Evolutionary conservation across 2,329 filamentous ascomycete genomes (phyloP).

Genomic region (Aspergillus quadricinctus): DNA sequence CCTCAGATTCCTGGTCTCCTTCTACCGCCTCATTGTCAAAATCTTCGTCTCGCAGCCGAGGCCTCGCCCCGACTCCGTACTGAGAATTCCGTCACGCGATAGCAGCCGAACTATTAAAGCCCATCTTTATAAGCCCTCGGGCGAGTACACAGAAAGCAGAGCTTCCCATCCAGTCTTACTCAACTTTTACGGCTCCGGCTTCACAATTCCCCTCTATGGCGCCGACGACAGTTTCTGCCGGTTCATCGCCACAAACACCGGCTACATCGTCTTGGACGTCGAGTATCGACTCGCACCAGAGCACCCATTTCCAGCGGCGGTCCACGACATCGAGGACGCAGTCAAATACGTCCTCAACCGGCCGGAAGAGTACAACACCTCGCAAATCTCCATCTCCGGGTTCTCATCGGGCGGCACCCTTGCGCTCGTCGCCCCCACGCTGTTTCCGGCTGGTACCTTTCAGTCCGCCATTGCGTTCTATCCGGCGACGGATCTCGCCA

Average conservation of each 20-base stretch:
- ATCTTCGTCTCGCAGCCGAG: not conserved
- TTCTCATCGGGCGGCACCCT: no score
- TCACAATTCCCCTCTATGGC: no score
- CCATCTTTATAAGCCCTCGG: not conserved
- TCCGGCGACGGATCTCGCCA: no score
- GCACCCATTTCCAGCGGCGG: conserved; percentile 45
- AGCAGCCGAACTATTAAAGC: not conserved
- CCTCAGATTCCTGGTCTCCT: not conserved
- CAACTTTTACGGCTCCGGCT: no score
- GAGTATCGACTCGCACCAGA: conserved; percentile 52
- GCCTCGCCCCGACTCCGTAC: not conserved
- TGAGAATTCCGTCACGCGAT: not conserved
- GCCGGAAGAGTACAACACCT: no score
- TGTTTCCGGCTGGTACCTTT: no score
- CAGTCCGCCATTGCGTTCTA: no score
- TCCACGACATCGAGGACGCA: conserved; percentile 48
- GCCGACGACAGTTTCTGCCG: conserved; percentile 41
- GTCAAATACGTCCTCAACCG: conserved; percentile 24
- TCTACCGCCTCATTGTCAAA: not conserved
- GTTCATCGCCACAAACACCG: conserved; percentile 32
- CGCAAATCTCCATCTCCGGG: no score
- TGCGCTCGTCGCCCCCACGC: no score
- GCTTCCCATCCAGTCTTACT: no score
- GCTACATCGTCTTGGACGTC: conserved; percentile 45
- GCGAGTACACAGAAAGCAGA: no score